These are phyloP conservation scores for Rhytidiadelphus loreus DNA, from an alignment of 225 moss, liverwort and hornwort species.

Conservation along the genomic window DNA sequence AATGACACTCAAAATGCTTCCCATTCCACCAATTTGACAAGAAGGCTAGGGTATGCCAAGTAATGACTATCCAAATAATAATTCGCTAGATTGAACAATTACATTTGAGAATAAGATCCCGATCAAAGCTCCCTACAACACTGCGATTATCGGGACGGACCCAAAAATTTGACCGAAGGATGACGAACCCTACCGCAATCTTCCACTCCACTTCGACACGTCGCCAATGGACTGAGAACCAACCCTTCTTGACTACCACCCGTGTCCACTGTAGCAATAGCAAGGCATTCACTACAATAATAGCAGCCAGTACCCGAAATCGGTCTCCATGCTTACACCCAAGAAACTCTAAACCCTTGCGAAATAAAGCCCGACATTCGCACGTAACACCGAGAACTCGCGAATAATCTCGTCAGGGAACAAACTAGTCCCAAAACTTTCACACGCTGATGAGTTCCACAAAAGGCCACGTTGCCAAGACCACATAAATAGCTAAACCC, in stretches of 20 bases:
- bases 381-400: not conserved
- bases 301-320: not conserved
- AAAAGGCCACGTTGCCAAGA: not conserved
- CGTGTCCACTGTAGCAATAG: not conserved
- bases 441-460: not conserved
- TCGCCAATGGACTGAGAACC: not conserved
- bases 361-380: not conserved
- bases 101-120: not conserved
- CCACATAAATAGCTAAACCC: not conserved
- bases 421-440: not conserved
- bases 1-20: not conserved
- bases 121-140: not conserved
- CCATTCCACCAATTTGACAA: not conserved
- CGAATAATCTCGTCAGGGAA: not conserved
- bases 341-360: not conserved
- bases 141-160: not conserved
- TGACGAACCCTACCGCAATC: not conserved
- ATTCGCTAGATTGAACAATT: not conserved
- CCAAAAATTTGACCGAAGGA: not conserved
- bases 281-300: not conserved
- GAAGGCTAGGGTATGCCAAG: not conserved
- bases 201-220: not conserved
- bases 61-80: not conserved
- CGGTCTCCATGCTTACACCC: not conserved
- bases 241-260: not conserved